Percentiles rank a stretch among this genome's conserved stretches.
Conservation (phyloP, 805 yeast genomes). For the Torulaspora gathmanii region DNA sequence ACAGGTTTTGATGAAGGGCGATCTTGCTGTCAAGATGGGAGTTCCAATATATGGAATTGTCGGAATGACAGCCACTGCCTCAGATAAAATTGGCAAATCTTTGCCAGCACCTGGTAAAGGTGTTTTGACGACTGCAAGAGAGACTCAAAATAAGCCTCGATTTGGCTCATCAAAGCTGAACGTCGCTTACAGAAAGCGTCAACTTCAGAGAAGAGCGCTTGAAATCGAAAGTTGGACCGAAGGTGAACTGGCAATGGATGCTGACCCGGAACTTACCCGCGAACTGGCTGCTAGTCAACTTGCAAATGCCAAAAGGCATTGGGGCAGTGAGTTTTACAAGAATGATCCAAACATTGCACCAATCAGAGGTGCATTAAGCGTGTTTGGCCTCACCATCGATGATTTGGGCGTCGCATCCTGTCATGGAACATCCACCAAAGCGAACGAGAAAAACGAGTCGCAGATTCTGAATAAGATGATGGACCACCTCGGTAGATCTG, state of each 20-base stretch:
- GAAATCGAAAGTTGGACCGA: constrained; percentile 72
- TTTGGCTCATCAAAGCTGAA: constrained; percentile 11
- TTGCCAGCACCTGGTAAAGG: constrained; percentile 96
- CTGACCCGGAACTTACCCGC: constrained; percentile 45
- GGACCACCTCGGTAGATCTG: constrained; percentile 81
- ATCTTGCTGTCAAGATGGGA: constrained; percentile 82
- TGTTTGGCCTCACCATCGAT: constrained; percentile 81
- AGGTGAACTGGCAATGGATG: constrained; percentile 37
- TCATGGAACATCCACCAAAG: constrained; percentile 98
- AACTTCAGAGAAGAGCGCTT: constrained; percentile 49
- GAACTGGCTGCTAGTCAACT: constrained; percentile 75
- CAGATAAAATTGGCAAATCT: constrained; percentile 86
- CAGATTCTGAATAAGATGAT: constrained; percentile 80
- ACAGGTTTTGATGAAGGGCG: constrained; percentile 81
- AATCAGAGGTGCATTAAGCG: constrained; percentile 85
- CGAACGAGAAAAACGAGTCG: constrained; percentile 93
- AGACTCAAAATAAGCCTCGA: constrained; percentile 46
- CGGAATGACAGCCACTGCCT: constrained; percentile 78
- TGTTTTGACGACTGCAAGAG: constrained; percentile 82
- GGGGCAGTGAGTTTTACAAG: constrained; percentile 85
- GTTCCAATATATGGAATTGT: constrained; percentile 84
- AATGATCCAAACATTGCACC: constrained; percentile 87
- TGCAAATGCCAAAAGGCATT: constrained; percentile 75
- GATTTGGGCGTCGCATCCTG: constrained; percentile 88
- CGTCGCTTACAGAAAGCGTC: constrained; percentile 17